Evolutionary conservation across 2,329 filamentous ascomycete species (phyloP).

Genomic region (Thielaviopsis punctulata): DNA sequence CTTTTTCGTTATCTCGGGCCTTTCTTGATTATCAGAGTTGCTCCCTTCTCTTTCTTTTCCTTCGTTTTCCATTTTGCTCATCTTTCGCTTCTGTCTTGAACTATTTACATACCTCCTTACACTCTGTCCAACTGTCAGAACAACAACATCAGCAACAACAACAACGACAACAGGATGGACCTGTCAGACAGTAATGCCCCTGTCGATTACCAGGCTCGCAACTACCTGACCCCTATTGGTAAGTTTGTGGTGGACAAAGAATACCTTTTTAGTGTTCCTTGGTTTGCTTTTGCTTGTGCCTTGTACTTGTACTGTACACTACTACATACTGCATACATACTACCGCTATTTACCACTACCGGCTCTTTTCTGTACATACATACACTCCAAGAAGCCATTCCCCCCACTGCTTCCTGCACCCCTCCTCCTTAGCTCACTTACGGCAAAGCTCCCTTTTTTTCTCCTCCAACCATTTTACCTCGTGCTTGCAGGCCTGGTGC

Average conservation of each 20-base stretch:
- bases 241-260: conserved; percentile 18
- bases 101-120: background rate
- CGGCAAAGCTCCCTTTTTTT: conserved; percentile 16
- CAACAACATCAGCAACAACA: background rate
- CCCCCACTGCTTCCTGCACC: background rate
- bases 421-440: background rate
- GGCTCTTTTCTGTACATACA: background rate
- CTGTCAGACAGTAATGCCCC: background rate
- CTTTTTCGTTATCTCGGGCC: too few relatives aligned
- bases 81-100: background rate
- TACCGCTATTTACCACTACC: too few relatives aligned
- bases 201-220: conserved; percentile 1
- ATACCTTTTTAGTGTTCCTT: background rate
- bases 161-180: background rate
- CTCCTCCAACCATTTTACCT: conserved; percentile 30
- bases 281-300: background rate
- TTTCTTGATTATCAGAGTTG: too few relatives aligned
- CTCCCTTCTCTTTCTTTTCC: too few relatives aligned
- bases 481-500: conserved; percentile 26
- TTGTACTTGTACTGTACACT: background rate
- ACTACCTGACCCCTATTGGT: conserved; percentile 39
- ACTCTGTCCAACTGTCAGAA: background rate
- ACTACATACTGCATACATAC: too few relatives aligned
- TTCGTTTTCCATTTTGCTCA: too few relatives aligned
- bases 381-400: background rate